Evolutionary conservation across 495 filamentous ascomycete genomes (phyloP).

Genomic region (Talaromyces nanjingensis): DNA sequence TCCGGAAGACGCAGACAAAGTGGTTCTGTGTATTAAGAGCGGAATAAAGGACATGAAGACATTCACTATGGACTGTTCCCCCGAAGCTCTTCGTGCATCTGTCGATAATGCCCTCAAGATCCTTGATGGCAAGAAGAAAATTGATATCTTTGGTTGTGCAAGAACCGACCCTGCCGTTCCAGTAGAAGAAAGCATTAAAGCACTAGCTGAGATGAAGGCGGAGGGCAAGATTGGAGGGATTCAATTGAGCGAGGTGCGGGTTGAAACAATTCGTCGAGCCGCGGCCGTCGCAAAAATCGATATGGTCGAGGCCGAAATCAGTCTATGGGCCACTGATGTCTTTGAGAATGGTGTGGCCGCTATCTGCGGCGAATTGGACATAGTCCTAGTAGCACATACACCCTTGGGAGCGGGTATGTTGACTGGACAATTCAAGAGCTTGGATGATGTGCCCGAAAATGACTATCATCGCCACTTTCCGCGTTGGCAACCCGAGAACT

Average conservation of each 20-base stretch:
- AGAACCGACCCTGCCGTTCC: conserved; percentile 55
- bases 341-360: conserved; percentile 58
- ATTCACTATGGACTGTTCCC: conserved; percentile 36
- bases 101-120: conserved; percentile 49
- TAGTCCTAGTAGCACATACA: conserved; percentile 55
- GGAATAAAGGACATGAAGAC: conserved; percentile 28
- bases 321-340: conserved; percentile 50
- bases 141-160: conserved; percentile 68
- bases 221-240: conserved; percentile 51
- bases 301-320: conserved; percentile 63
- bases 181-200: conserved; percentile 41
- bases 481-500: conserved; percentile 58
- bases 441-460: conserved; percentile 49
- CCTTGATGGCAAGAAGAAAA: conserved; percentile 60
- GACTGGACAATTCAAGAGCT: conserved; percentile 52
- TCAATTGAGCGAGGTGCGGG: conserved; percentile 54
- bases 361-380: conserved; percentile 53
- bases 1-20: conserved; percentile 59
- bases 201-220: conserved; percentile 31
- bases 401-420: conserved; percentile 39
- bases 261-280: conserved; percentile 58
- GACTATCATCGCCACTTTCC: conserved; percentile 42
- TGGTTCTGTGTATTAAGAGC: conserved; percentile 61
- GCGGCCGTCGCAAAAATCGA: conserved; percentile 52
- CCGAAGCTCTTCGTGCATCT: conserved; percentile 40